Evolutionary conservation across 208 protist genomes (phyloP).

Genomic region (Trypanosoma mega): DNA sequence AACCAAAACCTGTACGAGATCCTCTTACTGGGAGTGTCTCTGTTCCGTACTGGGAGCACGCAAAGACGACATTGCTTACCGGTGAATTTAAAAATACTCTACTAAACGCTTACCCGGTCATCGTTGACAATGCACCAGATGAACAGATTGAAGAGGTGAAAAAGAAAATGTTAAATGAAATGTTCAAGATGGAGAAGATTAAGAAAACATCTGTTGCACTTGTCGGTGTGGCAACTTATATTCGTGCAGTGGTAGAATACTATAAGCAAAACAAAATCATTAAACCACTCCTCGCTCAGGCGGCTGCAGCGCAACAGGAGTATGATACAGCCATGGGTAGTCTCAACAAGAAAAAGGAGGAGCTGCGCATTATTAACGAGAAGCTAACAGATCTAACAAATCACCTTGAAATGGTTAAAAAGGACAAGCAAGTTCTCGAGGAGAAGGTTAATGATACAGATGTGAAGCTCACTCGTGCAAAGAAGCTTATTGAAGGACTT

Average conservation of each 20-base stretch:
- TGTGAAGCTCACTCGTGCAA: constrained; percentile 93
- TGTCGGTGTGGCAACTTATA: constrained; percentile 96
- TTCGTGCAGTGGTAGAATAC: constrained; percentile 97
- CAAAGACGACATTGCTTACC: constrained; percentile 80
- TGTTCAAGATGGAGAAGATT: constrained; percentile 95
- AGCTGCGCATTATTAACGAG: constrained; percentile 89
- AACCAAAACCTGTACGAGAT: constrained; percentile 84
- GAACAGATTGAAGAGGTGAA: constrained; percentile 94
- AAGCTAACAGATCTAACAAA: constrained; percentile 82
- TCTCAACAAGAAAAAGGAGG: constrained; percentile 91
- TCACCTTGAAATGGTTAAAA: constrained; percentile 83
- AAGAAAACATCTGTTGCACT: constrained; percentile 86
- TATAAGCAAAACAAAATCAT: constrained; percentile 97
- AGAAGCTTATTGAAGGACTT: constrained; percentile 94
- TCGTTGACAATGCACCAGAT: constrained; percentile 86
- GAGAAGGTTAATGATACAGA: constrained; percentile 92
- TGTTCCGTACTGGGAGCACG: constrained; percentile 94
- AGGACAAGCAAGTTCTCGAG: constrained; percentile 91
- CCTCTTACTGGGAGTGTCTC: constrained; percentile 80
- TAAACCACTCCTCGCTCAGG: constrained; percentile 91
- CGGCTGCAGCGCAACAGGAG: constrained; percentile 78
- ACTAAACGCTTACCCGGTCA: constrained; percentile 78
- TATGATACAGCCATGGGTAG: constrained; percentile 85
- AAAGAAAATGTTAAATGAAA: constrained; percentile 91
- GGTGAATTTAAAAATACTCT: constrained; percentile 90